Conservation (phyloP, 2,329 filamentous ascomycete genomes). For the Phialophora macrospora region DNA sequence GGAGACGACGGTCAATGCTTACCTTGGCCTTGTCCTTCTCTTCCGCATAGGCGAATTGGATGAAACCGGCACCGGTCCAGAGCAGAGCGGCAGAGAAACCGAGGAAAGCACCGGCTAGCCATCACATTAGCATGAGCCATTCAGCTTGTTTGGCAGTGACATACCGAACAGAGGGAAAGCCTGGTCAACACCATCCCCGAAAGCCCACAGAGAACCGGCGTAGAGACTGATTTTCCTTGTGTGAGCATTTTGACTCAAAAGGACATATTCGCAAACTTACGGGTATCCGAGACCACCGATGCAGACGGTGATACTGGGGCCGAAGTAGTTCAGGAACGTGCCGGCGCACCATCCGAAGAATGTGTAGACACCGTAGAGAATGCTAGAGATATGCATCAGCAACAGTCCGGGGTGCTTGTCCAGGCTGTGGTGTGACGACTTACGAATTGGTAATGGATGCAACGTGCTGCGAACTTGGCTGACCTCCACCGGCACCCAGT, state of each 20-base stretch:
- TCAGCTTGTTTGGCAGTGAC: too few relatives aligned
- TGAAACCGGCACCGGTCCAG: conserved; percentile 24
- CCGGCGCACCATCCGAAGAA: conserved; percentile 27
- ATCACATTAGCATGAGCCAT: too few relatives aligned
- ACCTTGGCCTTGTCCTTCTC: conserved; percentile 23
- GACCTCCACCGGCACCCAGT: conserved; percentile 36
- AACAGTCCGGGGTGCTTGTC: too few relatives aligned
- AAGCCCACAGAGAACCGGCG: conserved; percentile 34
- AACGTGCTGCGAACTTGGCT: conserved; percentile 29
- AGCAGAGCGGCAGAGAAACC: conserved; percentile 27
- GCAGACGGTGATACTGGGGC: conserved; percentile 27
- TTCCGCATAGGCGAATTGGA: conserved; percentile 17
- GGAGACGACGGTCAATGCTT: not conserved
- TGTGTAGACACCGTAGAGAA: conserved; percentile 35
- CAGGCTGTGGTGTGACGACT: too few relatives aligned
- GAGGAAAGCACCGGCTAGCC: conserved; percentile 17
- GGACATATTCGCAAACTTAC: not conserved
- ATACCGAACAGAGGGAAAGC: conserved; percentile 27
- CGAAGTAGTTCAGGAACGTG: conserved; percentile 31
- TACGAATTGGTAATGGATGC: conserved; percentile 17
- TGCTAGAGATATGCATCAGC: conserved; percentile 4
- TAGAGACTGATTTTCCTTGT: conserved; percentile 18
- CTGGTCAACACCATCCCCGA: conserved; percentile 26
- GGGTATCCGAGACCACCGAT: conserved; percentile 16
- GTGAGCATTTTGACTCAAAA: too few relatives aligned